Evolutionary conservation across 352 stramenopile genomes (phyloP).

Genomic region (Plasmopara viticola): DNA sequence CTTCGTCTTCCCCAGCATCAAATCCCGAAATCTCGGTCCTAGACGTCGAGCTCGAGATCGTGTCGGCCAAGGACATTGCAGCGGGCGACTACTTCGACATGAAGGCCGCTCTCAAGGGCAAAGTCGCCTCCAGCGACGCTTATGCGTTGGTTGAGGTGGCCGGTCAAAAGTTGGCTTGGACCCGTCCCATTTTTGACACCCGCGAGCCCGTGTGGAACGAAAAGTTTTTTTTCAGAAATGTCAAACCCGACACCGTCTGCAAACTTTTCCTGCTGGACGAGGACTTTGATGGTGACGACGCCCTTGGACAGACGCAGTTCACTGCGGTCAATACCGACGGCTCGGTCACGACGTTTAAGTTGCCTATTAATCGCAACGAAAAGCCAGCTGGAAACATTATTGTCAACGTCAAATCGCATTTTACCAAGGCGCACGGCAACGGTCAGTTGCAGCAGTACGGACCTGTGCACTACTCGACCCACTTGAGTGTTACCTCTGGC

Average conservation of each 20-base stretch:
- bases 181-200: constrained; percentile 27
- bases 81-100: constrained; percentile 26
- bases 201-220: constrained; percentile 34
- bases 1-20: constrained; percentile 12
- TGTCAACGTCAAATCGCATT: constrained; percentile 27
- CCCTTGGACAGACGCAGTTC: constrained; percentile 30
- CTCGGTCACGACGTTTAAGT: constrained; percentile 21
- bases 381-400: constrained; percentile 27
- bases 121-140: constrained; percentile 28
- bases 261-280: constrained; percentile 34
- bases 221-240: constrained; percentile 37
- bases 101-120: constrained; percentile 22
- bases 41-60: constrained; percentile 31
- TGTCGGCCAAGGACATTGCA: constrained; percentile 29
- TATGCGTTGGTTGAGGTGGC: constrained; percentile 33
- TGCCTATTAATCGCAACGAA: constrained; percentile 19
- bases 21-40: constrained; percentile 15
- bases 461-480: constrained; percentile 29
- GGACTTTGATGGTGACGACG: constrained; percentile 28
- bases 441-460: constrained; percentile 20
- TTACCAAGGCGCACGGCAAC: constrained; percentile 2
- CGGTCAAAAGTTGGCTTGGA: constrained; percentile 33
- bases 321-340: constrained; percentile 25
- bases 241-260: constrained; percentile 27
- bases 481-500: constrained; percentile 22